Conservation (phyloP, 2,329 filamentous ascomycete species). For the Diaporthe sp. region DNA sequence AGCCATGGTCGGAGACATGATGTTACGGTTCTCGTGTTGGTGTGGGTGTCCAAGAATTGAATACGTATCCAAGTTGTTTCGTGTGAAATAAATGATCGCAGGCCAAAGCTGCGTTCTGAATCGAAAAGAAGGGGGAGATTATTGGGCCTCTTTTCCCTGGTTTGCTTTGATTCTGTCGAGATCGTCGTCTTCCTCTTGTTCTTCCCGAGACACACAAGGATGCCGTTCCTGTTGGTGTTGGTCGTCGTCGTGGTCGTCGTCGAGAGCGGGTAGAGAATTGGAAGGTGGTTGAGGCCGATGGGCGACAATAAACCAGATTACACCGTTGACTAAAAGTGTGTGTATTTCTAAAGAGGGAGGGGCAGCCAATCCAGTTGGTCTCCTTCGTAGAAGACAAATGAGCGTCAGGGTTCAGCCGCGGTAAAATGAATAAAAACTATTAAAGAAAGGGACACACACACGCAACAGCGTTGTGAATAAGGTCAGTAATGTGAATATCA, state of each 20-base stretch:
- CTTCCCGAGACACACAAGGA: background rate
- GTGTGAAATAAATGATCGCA: conserved; percentile 42
- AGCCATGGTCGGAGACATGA: conserved; percentile 63
- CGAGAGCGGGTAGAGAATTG: conserved; percentile 14
- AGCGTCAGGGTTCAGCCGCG: conserved; percentile 53
- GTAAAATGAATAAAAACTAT: conserved; percentile 43
- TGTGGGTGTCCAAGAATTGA: conserved; percentile 49
- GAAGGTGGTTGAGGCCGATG: conserved; percentile 35
- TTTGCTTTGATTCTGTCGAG: background rate
- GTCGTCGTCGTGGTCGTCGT: background rate
- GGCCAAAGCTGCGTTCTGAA: conserved; percentile 57
- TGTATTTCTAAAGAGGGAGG: conserved; percentile 59
- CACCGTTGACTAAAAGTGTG: conserved; percentile 47
- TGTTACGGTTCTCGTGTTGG: conserved; percentile 35
- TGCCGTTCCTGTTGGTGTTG: background rate
- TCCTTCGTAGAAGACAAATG: conserved; percentile 49
- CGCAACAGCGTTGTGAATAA: conserved; percentile 41
- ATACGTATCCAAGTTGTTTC: conserved; percentile 42
- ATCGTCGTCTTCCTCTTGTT: background rate
- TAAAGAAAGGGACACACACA: conserved; percentile 47
- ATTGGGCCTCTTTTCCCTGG: conserved; percentile 6
- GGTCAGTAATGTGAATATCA: conserved; percentile 33
- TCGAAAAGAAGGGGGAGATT: conserved; percentile 45
- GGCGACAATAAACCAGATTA: conserved; percentile 47
- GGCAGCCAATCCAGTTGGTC: conserved; percentile 69